Evolutionary conservation across 805 yeast genomes (phyloP).

Genomic region (Teunomyces lycoperdinae): DNA sequence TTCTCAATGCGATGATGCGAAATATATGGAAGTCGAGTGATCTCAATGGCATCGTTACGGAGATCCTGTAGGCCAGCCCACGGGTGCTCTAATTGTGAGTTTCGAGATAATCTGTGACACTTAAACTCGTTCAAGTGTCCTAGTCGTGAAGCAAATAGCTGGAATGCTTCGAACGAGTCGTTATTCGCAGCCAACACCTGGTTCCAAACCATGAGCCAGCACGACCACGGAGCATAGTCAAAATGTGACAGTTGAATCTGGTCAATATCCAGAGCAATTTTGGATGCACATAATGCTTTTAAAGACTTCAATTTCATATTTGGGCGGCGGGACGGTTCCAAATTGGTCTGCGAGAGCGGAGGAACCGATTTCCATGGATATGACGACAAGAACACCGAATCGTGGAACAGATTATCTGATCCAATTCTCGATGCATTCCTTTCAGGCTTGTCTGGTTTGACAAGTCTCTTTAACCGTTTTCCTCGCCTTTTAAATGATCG

Average conservation of each 20-base stretch:
- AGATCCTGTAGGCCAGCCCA: conserved; percentile 3
- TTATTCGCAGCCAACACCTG: conserved; percentile 18
- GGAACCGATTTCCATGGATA: conserved; percentile 14
- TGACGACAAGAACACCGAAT: conserved; percentile 4
- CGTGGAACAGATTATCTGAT: conserved; percentile 7
- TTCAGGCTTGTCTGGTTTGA: not conserved
- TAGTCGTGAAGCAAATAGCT: conserved; percentile 24
- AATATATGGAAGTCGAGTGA: conserved; percentile 13
- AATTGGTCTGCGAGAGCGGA: conserved; percentile 15
- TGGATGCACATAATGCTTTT: conserved; percentile 23
- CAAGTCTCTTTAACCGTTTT: not conserved
- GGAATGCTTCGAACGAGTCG: conserved; percentile 31
- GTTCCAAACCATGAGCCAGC: conserved; percentile 35
- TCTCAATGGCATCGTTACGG: conserved; percentile 12
- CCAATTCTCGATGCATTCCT: conserved; percentile 4
- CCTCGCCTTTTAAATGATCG: not conserved
- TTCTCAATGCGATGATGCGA: conserved; percentile 34
- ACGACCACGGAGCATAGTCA: conserved; percentile 23
- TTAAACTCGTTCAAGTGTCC: conserved; percentile 16
- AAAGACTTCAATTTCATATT: conserved; percentile 7
- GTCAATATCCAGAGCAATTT: conserved; percentile 28
- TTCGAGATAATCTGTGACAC: conserved; percentile 18
- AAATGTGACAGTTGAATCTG: conserved; percentile 18
- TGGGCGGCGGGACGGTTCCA: conserved; percentile 6
- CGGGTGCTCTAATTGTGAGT: not conserved